Evolutionary conservation across 2,329 filamentous ascomycete species (phyloP).

Genomic region (Huntiella savannae): DNA sequence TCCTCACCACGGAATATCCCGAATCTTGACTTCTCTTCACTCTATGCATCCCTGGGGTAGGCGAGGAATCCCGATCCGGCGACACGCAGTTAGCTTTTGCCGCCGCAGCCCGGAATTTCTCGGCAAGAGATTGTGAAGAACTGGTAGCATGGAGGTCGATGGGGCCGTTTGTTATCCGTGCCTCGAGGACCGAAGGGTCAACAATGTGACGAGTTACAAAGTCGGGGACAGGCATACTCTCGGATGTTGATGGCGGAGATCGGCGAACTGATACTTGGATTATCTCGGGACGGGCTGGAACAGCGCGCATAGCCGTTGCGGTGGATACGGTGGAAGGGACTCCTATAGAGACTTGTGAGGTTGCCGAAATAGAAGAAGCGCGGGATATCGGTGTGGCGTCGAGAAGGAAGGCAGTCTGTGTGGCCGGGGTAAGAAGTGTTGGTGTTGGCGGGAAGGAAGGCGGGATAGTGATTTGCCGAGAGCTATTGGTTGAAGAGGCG

Average conservation of each 20-base stretch:
- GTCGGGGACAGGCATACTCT: neutral
- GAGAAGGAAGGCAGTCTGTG: neutral
- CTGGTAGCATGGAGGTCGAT: neutral
- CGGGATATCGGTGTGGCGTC: neutral
- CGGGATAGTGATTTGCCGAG: neutral
- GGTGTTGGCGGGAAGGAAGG: neutral
- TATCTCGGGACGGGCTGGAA: conserved; percentile 8
- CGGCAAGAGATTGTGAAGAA: conserved; percentile 1
- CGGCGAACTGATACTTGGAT: conserved; percentile 7
- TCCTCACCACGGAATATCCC: neutral
- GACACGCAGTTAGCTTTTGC: neutral
- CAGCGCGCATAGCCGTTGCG: conserved; percentile 6
- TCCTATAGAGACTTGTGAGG: neutral
- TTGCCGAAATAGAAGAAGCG: neutral
- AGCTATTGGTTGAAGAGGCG: neutral
- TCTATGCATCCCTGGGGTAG: neutral
- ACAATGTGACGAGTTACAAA: neutral
- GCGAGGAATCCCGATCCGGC: neutral
- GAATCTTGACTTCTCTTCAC: neutral
- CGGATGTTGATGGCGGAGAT: neutral
- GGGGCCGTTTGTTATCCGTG: neutral
- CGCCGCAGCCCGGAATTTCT: conserved; percentile 1
- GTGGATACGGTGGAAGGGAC: neutral
- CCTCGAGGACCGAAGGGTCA: neutral
- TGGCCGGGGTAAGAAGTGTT: neutral